Percentiles rank a stretch among this genome's conserved stretches.
Conservation (phyloP, 345 rosid genomes). For the Gossypium ekmanianum region DNA sequence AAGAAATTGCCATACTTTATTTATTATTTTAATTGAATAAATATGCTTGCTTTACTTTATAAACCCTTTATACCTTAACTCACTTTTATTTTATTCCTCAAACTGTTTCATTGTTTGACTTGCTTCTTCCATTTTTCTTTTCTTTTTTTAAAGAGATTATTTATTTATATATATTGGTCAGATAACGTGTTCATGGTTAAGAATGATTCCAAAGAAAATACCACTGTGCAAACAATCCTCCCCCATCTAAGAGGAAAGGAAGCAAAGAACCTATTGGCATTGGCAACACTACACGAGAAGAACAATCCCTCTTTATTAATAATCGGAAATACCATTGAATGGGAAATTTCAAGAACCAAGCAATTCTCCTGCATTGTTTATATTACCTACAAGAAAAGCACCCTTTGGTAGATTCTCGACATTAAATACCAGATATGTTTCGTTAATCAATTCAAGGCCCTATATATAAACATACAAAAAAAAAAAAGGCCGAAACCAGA, state of each 20-base stretch:
- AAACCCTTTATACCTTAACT: background rate
- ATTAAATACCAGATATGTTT: background rate
- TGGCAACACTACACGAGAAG: background rate
- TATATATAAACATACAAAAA: background rate
- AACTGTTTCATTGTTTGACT: background rate
- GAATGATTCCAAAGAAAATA: background rate
- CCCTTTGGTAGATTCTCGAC: background rate
- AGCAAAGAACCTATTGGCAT: background rate
- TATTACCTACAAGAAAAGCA: background rate
- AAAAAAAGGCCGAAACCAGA: background rate
- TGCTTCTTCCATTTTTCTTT: background rate
- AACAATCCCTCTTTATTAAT: background rate
- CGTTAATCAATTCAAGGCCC: background rate
- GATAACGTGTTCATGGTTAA: background rate
- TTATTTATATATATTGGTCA: background rate
- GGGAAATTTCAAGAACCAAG: constrained; percentile 1
- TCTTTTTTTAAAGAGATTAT: too few species aligned
- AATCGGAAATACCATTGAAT: background rate
- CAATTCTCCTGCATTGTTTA: constrained; percentile 1
- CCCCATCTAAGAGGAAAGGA: background rate
- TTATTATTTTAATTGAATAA: background rate
- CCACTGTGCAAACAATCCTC: background rate
- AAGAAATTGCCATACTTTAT: background rate
- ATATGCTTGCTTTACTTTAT: constrained; percentile 4
- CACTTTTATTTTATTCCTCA: background rate